phyloP scores from a whole-genome alignment of 371 early-diverging fungal genomes.

The Mortierella sp. region DNA sequence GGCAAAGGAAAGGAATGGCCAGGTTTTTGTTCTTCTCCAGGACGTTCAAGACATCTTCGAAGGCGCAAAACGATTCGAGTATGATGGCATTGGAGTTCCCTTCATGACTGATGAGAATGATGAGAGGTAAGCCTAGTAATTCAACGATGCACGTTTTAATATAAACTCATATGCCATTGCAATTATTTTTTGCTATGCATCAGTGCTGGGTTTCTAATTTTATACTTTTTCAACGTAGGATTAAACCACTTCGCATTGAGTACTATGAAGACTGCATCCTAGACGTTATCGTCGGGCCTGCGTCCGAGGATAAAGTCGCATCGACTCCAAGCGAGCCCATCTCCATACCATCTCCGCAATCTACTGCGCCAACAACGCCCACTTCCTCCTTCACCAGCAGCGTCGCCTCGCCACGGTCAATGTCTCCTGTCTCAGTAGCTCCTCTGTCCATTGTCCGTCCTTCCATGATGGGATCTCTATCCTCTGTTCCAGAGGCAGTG shows the following conservation, averaged over 20 bases:
- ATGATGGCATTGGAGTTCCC: constrained; percentile 22
- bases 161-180: neutral
- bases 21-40: constrained; percentile 13
- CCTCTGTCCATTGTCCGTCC: constrained; percentile 21
- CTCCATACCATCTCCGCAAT: constrained; percentile 21
- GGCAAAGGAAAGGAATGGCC: constrained; percentile 21
- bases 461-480: constrained; percentile 2
- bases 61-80: constrained; percentile 19
- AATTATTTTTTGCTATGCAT: neutral
- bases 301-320: neutral
- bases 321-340: neutral
- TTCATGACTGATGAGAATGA: constrained; percentile 44
- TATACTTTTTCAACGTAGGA: constrained; percentile 4
- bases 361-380: constrained; percentile 23
- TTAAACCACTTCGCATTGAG: constrained; percentile 28
- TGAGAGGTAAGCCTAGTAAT: constrained; percentile 10
- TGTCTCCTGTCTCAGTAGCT: constrained; percentile 22
- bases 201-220: neutral
- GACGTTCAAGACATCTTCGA: constrained; percentile 31
- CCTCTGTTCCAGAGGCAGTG: constrained; percentile 12
- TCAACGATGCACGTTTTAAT: neutral
- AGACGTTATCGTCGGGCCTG: constrained; percentile 24
- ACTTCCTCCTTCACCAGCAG: constrained; percentile 16
- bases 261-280: constrained; percentile 30
- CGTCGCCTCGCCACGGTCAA: constrained; percentile 5